Evolutionary conservation across 169 alveolate genomes (phyloP).

Genomic region (Eimeria sp.): DNA sequence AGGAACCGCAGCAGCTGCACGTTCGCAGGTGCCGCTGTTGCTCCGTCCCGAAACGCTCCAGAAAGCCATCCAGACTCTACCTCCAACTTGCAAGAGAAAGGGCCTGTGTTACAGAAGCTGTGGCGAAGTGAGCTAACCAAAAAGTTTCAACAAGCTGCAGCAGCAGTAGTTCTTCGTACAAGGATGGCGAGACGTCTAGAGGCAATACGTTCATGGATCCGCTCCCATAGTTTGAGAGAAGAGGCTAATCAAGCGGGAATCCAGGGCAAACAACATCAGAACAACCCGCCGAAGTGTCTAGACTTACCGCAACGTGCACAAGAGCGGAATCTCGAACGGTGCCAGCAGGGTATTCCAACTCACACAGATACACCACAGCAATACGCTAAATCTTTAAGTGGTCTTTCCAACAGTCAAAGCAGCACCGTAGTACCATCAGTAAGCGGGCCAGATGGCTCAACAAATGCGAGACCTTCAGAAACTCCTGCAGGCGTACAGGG

Average conservation of each 20-base stretch:
- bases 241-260: not conserved
- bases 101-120: not conserved
- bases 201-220: conserved; percentile 40
- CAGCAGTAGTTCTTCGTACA: not conserved
- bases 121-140: conserved; percentile 20
- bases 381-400: not conserved
- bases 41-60: not conserved
- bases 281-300: not conserved
- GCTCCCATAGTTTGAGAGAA: not conserved
- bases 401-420: not conserved
- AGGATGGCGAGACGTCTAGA: conserved; percentile 12
- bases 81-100: not conserved
- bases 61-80: not conserved
- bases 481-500: not conserved
- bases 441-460: not conserved
- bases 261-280: not conserved
- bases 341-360: not conserved
- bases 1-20: conserved; percentile 47
- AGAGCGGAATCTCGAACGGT: not conserved
- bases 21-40: conserved; percentile 34
- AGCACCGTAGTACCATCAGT: not conserved
- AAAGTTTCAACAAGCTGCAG: conserved; percentile 21
- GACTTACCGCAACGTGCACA: not conserved
- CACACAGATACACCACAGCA: not conserved
- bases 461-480: not conserved